phyloP scores from a whole-genome alignment of 2,329 filamentous ascomycete genomes.

The Hymenoscyphus linearis region DNA sequence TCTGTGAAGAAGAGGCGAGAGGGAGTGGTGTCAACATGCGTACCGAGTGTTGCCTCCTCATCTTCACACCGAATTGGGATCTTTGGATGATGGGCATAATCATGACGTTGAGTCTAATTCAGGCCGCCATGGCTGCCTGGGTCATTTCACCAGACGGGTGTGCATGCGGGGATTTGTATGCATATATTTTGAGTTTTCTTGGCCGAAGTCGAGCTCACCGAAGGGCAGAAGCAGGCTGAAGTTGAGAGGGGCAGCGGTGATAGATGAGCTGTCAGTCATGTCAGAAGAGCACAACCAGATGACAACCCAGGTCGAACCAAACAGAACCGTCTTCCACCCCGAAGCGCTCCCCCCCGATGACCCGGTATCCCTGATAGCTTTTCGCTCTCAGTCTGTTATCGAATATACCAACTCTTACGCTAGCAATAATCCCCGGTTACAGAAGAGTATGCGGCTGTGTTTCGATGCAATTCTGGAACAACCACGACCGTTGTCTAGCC shows the following conservation, averaged over 20 bases:
- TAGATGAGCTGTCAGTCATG: conserved; percentile 2
- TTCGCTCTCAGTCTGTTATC: neutral
- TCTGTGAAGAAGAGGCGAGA: neutral
- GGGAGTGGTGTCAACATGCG: neutral
- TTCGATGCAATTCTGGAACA: neutral
- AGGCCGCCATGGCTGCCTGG: neutral
- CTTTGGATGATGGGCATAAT: neutral
- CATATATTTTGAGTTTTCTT: conserved; percentile 4
- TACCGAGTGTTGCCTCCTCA: too few species aligned
- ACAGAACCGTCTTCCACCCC: neutral
- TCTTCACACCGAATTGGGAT: neutral
- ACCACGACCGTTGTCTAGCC: neutral
- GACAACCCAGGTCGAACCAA: neutral
- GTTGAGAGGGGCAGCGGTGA: neutral
- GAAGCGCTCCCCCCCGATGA: neutral
- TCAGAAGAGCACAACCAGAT: neutral
- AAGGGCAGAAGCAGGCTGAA: neutral
- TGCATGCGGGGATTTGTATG: neutral
- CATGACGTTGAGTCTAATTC: neutral
- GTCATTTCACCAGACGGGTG: neutral
- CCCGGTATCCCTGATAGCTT: neutral
- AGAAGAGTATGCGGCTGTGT: neutral
- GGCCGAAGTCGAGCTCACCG: neutral
- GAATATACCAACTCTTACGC: neutral
- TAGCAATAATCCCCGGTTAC: neutral